Base-by-base conservation (phyloP, 331 rosid genomes). In the Stylosanthes scabra region DNA sequence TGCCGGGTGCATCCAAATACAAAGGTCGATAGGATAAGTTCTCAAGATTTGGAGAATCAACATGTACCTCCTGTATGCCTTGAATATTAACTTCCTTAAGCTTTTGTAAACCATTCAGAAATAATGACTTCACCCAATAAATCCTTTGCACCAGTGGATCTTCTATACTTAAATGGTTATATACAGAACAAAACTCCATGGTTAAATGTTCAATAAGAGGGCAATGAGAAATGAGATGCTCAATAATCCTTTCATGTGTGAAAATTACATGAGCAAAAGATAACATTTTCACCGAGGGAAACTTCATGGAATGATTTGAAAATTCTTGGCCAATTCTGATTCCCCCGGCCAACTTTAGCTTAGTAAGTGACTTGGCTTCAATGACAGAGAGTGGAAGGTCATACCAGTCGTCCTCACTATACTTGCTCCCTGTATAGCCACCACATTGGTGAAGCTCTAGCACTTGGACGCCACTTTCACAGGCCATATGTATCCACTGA, bases 151-250 rank as follows among this genome's bases (percentile, higher is more conserved):
- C 29, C 12, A 3, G 57, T n/a, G 15, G 34, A n/a, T 63, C 55
- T 25, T 10, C 15, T 25, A 0, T 40, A 1, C 58, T 14, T 8
- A 29, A 47, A 46, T 2, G n/a, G 50, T 9, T 59, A 15, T 28
- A 45, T 8, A 72, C 39, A 40, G 58, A 74, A 55, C 76, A 41
- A 1, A 0, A 29, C 12, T 6, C 10, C 20, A 77, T 51, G 16
- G 65, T 11, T 51, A 77, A 10, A 50, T 10, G 2, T 60, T 77
- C 81, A n/a, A 77, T 10, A 14, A 50, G 41, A 50, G 66, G 71
- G 31, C 59, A 77, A 11, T 46, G 6, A 37, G 82, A 78, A 63
- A 78, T 56, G 47, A 78, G 73, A 57, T 78, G 25, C 55, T 56
- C 14, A 2, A 78, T n/a, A 2, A 41, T 56, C 8, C 15, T 3